Base-by-base conservation (phyloP, 148 eudicot genomes). In the Persicaria maculosa region DNA sequence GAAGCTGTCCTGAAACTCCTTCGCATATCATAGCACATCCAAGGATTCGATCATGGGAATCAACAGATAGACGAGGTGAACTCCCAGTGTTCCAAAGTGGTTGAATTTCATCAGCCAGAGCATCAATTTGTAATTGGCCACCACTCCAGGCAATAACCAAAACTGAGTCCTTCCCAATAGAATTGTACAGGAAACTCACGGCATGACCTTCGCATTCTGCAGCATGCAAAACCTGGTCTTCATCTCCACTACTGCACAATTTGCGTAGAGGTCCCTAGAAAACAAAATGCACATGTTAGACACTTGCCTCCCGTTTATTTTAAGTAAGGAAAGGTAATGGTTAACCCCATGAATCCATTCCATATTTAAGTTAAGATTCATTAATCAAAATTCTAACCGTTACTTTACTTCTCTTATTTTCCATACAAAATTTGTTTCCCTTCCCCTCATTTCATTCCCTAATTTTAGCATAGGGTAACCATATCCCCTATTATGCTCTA, bases 1-100 rank as follows among this genome's bases (percentile, higher is more conserved):
- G 82, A 43, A 72, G 77, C 16, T 84, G 77, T 72, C 69, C 81
- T 3, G 83, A 62, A 65, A 68, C 47, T 58, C 92, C 78, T 80
- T 95, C 98, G 74, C 97, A 95, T 80, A 95, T 95, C 98, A 95
- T 95, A 72, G 98, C 98, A 82, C 84, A 88, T 77, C 96, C 89
- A 73, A 80, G 17, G 47, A 92, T 88, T 73, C 75, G 79, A 77
- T 85, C 85, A 78, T 83, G 78, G 55, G 91, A 77, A 83, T 88
- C 92, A 69, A 92, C 84, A 80, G 83, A 79, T 44, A 92, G 77
- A 72, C 88, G 96, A 75, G 97, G 98, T 19, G 83, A 91, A 74
- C 80, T 87, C 59, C 87, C 86, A 77, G 80, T 68, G 20, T 75
- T 76, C 98, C 98, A 95, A 68, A 92, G 82, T 22, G 98, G 98